Base-by-base conservation (phyloP, 805 yeast species). In the Starmerella apicola region DNA sequence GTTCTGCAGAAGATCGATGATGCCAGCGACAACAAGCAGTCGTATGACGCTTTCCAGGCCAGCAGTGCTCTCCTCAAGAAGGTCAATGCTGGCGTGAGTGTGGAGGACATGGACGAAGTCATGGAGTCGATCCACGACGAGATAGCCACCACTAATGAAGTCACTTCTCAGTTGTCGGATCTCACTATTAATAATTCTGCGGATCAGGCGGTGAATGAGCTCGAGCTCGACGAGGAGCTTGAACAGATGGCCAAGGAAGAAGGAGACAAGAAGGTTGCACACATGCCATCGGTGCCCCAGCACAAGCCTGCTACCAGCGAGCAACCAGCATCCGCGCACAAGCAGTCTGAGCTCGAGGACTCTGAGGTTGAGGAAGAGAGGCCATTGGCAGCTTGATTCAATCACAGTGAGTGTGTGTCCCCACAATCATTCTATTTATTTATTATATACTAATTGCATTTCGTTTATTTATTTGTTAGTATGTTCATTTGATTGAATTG, bases 81-180 rank as follows among this genome's bases (percentile, higher is more conserved):
- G 20, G 56, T 71, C 34, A 69, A 70, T 42, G 38, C 54, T 7
- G 62, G 61, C 36, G 46, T 63, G 25, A 20, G 18, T 16, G 26
- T 38, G 22, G 73, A 71, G 3, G 69, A 68, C 2, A 56, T 62
- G 12, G 72, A 69, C 8, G 54, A 57, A 26, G 66, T 71, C 1
- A 65, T 63, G 18, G 58, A 61, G 3, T 45, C 67, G 5, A 52
- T 69, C 48, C 68, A 64, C 37, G 63, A 60, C 32, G 48, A 70
- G 10, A 53, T 53, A 23, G 56, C 51, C 8, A 60, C 59, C 15
- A 52, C 64, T 4, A 66, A 66, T 36, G 62, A 59, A 39, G 59
- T 71, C n/a, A 52, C 64, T 12, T 51, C 57, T 5, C 59, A 58
- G 38, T 42, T 66, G 37, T 36, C 54, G 46, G 45, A 48, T 17